Conservation (phyloP, 2,329 filamentous ascomycete genomes). For the Chaetomium globosum region DNA sequence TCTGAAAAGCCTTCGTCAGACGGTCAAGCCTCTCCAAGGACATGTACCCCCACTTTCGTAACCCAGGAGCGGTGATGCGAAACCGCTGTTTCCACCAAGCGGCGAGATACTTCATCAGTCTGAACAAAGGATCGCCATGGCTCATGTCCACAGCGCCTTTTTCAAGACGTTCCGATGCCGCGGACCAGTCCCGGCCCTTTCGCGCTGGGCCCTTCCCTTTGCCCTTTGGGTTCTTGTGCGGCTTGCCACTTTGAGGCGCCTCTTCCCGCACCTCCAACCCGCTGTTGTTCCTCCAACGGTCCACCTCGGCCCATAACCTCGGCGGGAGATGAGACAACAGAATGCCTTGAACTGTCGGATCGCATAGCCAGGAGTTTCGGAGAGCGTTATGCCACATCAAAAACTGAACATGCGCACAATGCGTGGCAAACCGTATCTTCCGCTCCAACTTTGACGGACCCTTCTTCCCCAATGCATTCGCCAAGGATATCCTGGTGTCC, state of each 20-base stretch:
- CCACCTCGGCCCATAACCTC: conserved; percentile 70
- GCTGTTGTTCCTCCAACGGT: conserved; percentile 71
- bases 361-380: conserved; percentile 81
- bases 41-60: conserved; percentile 91
- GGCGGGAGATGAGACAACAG: conserved; percentile 73
- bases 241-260: conserved; percentile 36
- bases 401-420: conserved; percentile 85
- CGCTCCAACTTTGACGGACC: conserved; percentile 84
- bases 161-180: conserved; percentile 69
- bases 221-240: conserved; percentile 22
- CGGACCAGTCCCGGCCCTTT: conserved; percentile 68
- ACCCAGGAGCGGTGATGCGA: conserved; percentile 70
- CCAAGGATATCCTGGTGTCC: conserved; percentile 61
- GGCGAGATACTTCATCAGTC: conserved; percentile 73
- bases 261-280: conserved; percentile 57
- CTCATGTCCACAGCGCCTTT: conserved; percentile 74
- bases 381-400: conserved; percentile 88
- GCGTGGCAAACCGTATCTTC: conserved; percentile 73
- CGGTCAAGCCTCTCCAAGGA: conserved; percentile 72
- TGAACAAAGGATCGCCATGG: conserved; percentile 77
- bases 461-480: conserved; percentile 71
- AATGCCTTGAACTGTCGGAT: conserved; percentile 72
- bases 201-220: conserved; percentile 43
- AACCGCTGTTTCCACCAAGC: conserved; percentile 90
- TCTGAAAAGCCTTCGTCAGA: conserved; percentile 70